phyloP scores from a whole-genome alignment of 2,329 filamentous ascomycete genomes.

The Ophiognomonia clavigignenti-juglandacearum region DNA sequence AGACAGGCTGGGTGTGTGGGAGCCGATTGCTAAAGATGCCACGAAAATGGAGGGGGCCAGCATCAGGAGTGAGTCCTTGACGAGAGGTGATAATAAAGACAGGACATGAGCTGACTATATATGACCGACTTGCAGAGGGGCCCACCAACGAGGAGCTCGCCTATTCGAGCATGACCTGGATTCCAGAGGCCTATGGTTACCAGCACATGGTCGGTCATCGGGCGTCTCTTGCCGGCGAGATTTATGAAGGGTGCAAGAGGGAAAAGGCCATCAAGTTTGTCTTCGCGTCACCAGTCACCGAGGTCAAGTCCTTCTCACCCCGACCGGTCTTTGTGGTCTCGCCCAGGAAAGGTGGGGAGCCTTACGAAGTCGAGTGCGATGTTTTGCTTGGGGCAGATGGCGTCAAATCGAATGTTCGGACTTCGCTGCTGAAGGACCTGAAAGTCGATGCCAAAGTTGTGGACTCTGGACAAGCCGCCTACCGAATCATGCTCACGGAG shows the following conservation, averaged over 20 bases:
- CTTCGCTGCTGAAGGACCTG: slow-evolving; percentile 32
- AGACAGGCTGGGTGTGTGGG: slow-evolving; percentile 32
- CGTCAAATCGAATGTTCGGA: slow-evolving; percentile 43
- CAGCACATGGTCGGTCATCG: slow-evolving; percentile 64
- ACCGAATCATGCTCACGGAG: slow-evolving; percentile 46
- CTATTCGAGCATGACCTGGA: slow-evolving; percentile 53
- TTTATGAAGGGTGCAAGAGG: slow-evolving; percentile 55
- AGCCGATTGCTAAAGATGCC: slow-evolving; percentile 12
- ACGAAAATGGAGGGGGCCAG: slow-evolving; percentile 14
- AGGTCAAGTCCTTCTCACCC: slow-evolving; percentile 44
- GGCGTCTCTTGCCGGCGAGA: slow-evolving; percentile 49
- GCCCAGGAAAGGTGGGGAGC: slow-evolving; percentile 39
- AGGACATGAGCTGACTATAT: not conserved
- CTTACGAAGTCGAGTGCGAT: slow-evolving; percentile 43
- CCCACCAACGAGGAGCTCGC: slow-evolving; percentile 53
- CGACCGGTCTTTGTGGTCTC: slow-evolving; percentile 47
- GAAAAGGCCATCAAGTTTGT: slow-evolving; percentile 52
- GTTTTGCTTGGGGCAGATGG: slow-evolving; percentile 50
- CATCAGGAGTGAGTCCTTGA: slow-evolving; percentile 10
- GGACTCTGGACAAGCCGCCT: slow-evolving; percentile 48
- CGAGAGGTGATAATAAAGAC: no score
- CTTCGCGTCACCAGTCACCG: slow-evolving; percentile 44
- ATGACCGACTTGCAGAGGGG: slow-evolving; percentile 42
- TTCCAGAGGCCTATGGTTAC: slow-evolving; percentile 52
- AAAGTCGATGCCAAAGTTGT: slow-evolving; percentile 33